Evolutionary conservation across 2,329 filamentous ascomycete species (phyloP).

Genomic region (Fusarium subglutinans): DNA sequence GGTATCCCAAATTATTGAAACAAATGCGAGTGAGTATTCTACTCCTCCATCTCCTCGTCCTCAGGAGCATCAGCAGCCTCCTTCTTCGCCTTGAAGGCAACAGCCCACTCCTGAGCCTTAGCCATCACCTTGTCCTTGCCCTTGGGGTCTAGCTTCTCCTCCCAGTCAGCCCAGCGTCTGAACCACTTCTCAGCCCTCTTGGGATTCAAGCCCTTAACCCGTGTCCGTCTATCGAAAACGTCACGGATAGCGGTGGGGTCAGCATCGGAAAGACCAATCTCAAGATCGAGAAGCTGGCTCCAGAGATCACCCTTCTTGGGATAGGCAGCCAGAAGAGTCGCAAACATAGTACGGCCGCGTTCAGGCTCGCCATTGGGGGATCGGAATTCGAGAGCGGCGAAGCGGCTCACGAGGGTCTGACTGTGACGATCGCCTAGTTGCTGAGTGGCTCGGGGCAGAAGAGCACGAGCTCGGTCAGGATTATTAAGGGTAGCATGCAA

Average conservation of each 20-base stretch:
- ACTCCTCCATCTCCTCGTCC: constrained; percentile 51
- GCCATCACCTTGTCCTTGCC: constrained; percentile 75
- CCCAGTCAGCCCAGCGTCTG: constrained; percentile 90
- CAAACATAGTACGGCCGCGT: constrained; percentile 93
- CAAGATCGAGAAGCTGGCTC: constrained; percentile 90
- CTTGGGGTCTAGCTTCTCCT: constrained; percentile 76
- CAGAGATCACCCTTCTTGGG: constrained; percentile 92
- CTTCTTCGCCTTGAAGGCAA: constrained; percentile 57
- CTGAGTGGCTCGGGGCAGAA: constrained; percentile 86
- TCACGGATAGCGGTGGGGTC: constrained; percentile 69
- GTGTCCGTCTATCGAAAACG: constrained; percentile 83
- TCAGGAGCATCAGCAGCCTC: constrained; percentile 48
- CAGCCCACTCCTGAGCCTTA: constrained; percentile 76
- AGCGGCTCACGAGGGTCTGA: constrained; percentile 79
- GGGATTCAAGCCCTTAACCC: constrained; percentile 77
- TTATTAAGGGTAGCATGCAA: constrained; percentile 77
- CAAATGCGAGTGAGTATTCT: constrained; percentile 13
- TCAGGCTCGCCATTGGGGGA: constrained; percentile 85
- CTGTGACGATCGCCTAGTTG: constrained; percentile 75
- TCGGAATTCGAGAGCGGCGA: constrained; percentile 91
- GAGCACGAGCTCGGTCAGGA: constrained; percentile 77
- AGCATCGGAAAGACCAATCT: constrained; percentile 71
- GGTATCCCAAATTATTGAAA: constrained; percentile 39
- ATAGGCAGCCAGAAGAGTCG: constrained; percentile 83
- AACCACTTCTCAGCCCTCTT: constrained; percentile 89